A percentile compares a stretch with the other conserved stretches of the same genome.
These are phyloP conservation scores for Curvularia hawaiiensis DNA, from an alignment of 2,329 filamentous ascomycete species.

Conservation along the genomic window DNA sequence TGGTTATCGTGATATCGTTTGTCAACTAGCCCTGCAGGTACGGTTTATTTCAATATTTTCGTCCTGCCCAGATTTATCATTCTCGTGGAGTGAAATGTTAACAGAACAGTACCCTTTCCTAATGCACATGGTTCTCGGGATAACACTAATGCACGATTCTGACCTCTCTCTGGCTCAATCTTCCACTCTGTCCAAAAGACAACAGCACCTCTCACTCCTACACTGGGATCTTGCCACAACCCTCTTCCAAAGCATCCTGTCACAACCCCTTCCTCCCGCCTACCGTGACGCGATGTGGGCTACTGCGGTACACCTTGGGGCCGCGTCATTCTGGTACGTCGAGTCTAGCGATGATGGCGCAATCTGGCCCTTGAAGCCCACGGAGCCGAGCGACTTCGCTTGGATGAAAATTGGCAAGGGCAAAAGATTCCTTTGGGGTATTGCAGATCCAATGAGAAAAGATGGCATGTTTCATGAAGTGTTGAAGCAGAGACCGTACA, in stretches of 20 bases:
- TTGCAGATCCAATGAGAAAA: constrained; percentile 55
- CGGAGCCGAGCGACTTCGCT: constrained; percentile 55
- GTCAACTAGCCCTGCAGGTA: constrained; percentile 51
- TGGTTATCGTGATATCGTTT: constrained; percentile 46
- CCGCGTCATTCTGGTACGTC: background rate
- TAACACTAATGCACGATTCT: constrained; percentile 61
- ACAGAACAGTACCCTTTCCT: constrained; percentile 55
- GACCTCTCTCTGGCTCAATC: constrained; percentile 37
- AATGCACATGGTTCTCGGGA: constrained; percentile 59
- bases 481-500: constrained; percentile 25
- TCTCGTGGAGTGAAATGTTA: background rate
- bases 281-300: constrained; percentile 37
- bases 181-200: constrained; percentile 25
- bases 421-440: constrained; percentile 60
- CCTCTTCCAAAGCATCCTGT: constrained; percentile 55
- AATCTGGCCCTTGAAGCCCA: constrained; percentile 61
- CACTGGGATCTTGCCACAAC: constrained; percentile 57
- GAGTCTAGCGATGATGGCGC: constrained; percentile 43
- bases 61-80: too few species aligned
- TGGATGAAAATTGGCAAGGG: constrained; percentile 64
- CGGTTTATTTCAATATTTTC: constrained; percentile 9
- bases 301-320: background rate
- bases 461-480: constrained; percentile 55
- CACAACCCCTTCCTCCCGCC: constrained; percentile 40
- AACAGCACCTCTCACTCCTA: constrained; percentile 46